Conservation (phyloP, 2,329 filamentous ascomycete genomes). For the Juglanconis sp. region DNA sequence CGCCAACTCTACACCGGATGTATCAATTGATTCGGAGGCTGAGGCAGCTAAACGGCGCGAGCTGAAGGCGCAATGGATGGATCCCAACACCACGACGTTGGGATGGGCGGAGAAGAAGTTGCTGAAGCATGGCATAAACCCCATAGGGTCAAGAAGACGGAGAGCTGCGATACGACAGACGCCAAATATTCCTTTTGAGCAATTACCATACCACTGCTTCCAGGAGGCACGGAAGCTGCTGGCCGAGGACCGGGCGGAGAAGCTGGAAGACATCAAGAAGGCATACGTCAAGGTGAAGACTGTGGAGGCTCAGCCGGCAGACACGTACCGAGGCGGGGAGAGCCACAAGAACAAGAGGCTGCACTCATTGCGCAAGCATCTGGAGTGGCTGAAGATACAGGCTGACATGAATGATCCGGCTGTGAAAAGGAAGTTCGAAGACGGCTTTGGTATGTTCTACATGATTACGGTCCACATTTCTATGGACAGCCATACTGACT, state of each 20-base stretch:
- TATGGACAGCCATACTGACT: background rate
- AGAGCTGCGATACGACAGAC: slow-evolving; percentile 67
- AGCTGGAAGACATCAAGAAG: slow-evolving; percentile 67
- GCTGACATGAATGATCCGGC: slow-evolving; percentile 94
- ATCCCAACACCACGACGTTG: slow-evolving; percentile 67
- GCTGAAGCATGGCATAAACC: slow-evolving; percentile 64
- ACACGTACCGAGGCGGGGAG: slow-evolving; percentile 59
- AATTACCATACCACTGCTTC: slow-evolving; percentile 95
- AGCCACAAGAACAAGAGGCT: slow-evolving; percentile 64
- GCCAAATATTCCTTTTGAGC: slow-evolving; percentile 78
- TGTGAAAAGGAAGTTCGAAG: slow-evolving; percentile 91
- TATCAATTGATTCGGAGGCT: background rate
- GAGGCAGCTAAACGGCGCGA: slow-evolving; percentile 16
- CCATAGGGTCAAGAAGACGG: slow-evolving; percentile 80
- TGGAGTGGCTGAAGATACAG: slow-evolving; percentile 80
- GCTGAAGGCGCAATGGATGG: slow-evolving; percentile 44
- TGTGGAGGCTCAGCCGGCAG: slow-evolving; percentile 57
- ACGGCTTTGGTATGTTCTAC: slow-evolving; percentile 69
- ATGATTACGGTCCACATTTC: background rate
- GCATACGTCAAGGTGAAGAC: slow-evolving; percentile 67
- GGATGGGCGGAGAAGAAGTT: slow-evolving; percentile 64
- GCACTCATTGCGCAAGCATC: slow-evolving; percentile 64
- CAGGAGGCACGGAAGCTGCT: slow-evolving; percentile 89
- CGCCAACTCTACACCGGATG: slow-evolving; percentile 11
- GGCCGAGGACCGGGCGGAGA: slow-evolving; percentile 74